Evolutionary conservation across 2,329 filamentous ascomycete genomes (phyloP).

Genomic region (Stenocarpella maydis): DNA sequence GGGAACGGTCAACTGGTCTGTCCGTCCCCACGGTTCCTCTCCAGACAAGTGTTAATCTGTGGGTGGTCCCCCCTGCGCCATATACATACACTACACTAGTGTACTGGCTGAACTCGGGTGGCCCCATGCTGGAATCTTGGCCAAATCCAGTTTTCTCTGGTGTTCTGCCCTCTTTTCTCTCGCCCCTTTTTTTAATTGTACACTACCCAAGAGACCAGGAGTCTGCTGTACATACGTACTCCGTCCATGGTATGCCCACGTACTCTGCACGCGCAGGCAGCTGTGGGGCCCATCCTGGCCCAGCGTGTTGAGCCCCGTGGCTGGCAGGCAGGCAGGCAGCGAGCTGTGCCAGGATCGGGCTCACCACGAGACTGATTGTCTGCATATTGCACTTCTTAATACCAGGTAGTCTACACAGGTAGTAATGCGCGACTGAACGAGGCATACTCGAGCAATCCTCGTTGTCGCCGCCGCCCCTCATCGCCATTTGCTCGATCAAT

Average conservation of each 20-base stretch:
- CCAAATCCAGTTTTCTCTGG: conserved; percentile 1
- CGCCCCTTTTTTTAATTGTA: background rate
- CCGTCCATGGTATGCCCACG: no score
- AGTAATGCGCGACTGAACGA: background rate
- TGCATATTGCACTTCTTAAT: no score
- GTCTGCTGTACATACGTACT: no score
- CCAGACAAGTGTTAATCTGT: background rate
- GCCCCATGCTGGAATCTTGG: conserved; percentile 5
- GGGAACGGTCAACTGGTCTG: conserved; percentile 13
- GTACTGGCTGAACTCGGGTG: background rate
- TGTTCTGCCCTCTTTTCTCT: background rate
- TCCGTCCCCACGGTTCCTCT: conserved; percentile 15
- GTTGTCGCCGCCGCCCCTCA: background rate
- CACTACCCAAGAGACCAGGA: no score
- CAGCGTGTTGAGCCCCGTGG: background rate
- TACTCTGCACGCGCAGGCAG: background rate
- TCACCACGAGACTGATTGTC: no score
- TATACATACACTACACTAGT: no score
- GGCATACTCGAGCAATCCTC: no score
- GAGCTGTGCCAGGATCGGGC: background rate
- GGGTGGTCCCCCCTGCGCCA: background rate
- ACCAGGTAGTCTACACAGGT: no score
- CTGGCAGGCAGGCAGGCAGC: background rate
- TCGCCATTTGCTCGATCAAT: conserved; percentile 13
- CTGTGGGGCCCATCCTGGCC: background rate